phyloP scores from a whole-genome alignment of 2,329 filamentous ascomycete genomes.

The Trichoderma sp. region DNA sequence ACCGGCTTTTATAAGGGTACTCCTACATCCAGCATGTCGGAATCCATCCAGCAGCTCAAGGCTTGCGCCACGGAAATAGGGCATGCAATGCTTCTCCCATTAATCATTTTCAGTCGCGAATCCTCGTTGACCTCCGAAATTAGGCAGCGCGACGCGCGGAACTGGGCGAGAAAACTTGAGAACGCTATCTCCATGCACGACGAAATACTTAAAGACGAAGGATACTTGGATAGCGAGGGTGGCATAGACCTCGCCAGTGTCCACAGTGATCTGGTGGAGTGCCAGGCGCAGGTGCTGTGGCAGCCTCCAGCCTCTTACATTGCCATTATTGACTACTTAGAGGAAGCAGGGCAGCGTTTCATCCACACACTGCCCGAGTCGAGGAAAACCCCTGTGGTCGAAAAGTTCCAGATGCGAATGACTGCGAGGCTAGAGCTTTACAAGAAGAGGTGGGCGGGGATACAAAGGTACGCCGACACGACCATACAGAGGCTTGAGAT shows the following conservation, averaged over 20 bases:
- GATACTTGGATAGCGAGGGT: neutral
- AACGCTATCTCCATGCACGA: neutral
- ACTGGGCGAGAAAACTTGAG: neutral
- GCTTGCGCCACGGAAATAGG: neutral
- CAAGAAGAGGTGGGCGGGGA: neutral
- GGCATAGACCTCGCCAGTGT: neutral
- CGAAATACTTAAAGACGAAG: too few species aligned
- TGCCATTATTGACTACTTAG: neutral
- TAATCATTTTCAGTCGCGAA: neutral
- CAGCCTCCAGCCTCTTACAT: neutral
- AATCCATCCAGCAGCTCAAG: neutral
- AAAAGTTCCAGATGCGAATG: neutral
- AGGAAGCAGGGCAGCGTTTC: neutral
- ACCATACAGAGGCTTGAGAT: neutral
- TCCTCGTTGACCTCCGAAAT: neutral
- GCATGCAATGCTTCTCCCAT: neutral
- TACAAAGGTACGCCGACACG: neutral
- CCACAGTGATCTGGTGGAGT: neutral
- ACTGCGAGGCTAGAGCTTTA: neutral
- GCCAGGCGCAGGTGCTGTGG: neutral
- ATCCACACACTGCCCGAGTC: neutral
- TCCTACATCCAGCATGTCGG: neutral
- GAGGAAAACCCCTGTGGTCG: neutral
- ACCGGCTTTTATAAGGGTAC: neutral
- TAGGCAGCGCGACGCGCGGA: neutral